Conservation (phyloP, 2,329 filamentous ascomycete species). For the Diaporthe aspalathi region DNA sequence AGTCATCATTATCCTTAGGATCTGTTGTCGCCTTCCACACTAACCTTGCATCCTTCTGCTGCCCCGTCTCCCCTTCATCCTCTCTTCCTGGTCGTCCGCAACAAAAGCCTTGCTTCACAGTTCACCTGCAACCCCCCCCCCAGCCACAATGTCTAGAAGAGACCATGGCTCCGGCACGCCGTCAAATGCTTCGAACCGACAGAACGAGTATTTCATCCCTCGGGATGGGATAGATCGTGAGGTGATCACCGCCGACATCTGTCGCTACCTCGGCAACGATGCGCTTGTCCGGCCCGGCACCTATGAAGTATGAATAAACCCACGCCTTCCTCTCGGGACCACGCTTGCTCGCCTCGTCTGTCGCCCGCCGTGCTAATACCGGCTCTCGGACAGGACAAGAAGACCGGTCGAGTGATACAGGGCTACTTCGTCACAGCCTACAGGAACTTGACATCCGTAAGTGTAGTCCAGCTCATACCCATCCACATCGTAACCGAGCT, state of each 20-base stretch:
- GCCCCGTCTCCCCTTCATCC: constrained; percentile 25
- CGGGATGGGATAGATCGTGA: constrained; percentile 85
- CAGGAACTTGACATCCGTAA: constrained; percentile 80
- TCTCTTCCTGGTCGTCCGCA: constrained; percentile 23
- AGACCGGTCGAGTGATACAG: constrained; percentile 69
- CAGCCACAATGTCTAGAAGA: constrained; percentile 53
- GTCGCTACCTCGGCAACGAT: constrained; percentile 85
- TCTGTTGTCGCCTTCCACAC: constrained; percentile 32
- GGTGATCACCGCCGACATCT: constrained; percentile 86
- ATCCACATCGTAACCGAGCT: not conserved
- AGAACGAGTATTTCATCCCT: constrained; percentile 85
- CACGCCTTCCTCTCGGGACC: constrained; percentile 40
- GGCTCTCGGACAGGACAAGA: constrained; percentile 51
- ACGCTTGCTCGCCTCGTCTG: not conserved
- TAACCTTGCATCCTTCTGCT: constrained; percentile 11
- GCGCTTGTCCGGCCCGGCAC: constrained; percentile 80
- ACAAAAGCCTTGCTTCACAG: constrained; percentile 22
- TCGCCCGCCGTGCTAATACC: constrained; percentile 24
- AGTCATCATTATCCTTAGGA: not conserved
- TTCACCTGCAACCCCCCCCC: constrained; percentile 7
- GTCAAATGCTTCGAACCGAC: constrained; percentile 56
- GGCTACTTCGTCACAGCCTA: constrained; percentile 85
- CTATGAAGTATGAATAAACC: constrained; percentile 73
- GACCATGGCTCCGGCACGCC: constrained; percentile 47
- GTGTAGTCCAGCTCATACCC: constrained; percentile 46